phyloP scores from a whole-genome alignment of 2,329 filamentous ascomycete species.

The Paecilomyces sp. region DNA sequence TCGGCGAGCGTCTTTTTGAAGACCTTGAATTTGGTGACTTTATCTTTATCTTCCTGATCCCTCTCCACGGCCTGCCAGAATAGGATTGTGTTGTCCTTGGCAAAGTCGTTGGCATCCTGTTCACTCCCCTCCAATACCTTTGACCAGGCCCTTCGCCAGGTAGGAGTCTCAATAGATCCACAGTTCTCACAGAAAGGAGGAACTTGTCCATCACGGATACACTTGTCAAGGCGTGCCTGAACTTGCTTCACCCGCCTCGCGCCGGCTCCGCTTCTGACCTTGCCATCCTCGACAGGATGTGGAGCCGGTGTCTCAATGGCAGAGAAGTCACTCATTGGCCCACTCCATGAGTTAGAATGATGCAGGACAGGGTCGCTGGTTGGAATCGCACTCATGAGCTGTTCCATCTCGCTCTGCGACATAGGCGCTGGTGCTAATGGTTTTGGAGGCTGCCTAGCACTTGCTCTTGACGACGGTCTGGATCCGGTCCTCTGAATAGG shows the following conservation, averaged over 20 bases:
- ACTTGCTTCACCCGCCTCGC: constrained; percentile 62
- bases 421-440: constrained; percentile 31
- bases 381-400: constrained; percentile 27
- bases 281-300: constrained; percentile 24
- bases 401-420: constrained; percentile 25
- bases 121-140: constrained; percentile 66
- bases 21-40: constrained; percentile 59
- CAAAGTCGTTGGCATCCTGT: constrained; percentile 61
- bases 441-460: constrained; percentile 26
- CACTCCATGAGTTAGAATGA: constrained; percentile 38
- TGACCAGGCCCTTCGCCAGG: constrained; percentile 90
- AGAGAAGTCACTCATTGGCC: constrained; percentile 37
- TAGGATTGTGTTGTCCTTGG: constrained; percentile 65
- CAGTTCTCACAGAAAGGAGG: constrained; percentile 89
- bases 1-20: constrained; percentile 66
- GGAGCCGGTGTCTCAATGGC: constrained; percentile 31
- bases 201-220: constrained; percentile 71
- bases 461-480: constrained; percentile 31
- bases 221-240: constrained; percentile 47
- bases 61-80: constrained; percentile 63
- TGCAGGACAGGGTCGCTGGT: constrained; percentile 47
- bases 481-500: constrained; percentile 22
- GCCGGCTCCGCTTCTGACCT: constrained; percentile 42
- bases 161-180: constrained; percentile 89
- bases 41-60: constrained; percentile 57